These are phyloP conservation scores for Clitopilus hobsonii DNA, from an alignment of 768 basidiomycete species.

Conservation along the genomic window DNA sequence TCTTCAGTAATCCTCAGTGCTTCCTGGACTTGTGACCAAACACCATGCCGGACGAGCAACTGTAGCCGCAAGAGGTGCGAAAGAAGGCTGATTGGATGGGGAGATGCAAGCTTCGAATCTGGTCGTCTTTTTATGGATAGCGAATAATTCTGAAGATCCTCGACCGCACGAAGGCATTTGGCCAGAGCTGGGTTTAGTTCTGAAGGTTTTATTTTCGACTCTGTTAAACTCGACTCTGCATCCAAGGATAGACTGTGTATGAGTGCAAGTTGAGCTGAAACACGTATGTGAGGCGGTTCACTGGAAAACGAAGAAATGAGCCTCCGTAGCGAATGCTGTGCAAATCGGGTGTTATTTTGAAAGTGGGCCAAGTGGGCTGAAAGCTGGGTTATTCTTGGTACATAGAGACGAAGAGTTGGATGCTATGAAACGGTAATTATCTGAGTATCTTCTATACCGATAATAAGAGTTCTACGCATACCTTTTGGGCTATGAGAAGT, in stretches of 20 bases:
- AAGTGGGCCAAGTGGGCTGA: conserved; percentile 57
- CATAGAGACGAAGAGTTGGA: conserved; percentile 59
- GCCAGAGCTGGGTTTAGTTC: conserved; percentile 8
- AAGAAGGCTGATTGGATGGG: conserved; percentile 43
- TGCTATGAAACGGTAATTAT: conserved; percentile 34
- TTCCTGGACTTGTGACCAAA: conserved; percentile 48
- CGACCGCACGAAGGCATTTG: conserved; percentile 26
- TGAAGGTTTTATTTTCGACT: conserved; percentile 7
- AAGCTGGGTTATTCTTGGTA: conserved; percentile 53
- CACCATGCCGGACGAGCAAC: conserved; percentile 45
- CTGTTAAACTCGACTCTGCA: conserved; percentile 10
- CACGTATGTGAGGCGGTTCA: conserved; percentile 50
- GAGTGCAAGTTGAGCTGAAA: conserved; percentile 51
- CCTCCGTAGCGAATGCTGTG: conserved; percentile 53
- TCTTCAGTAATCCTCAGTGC: conserved; percentile 46
- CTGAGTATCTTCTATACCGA: not conserved
- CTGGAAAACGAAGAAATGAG: conserved; percentile 38
- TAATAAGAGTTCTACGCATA: conserved; percentile 19
- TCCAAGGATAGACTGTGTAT: conserved; percentile 30
- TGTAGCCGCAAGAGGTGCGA: conserved; percentile 54
- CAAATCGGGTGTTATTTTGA: conserved; percentile 49
- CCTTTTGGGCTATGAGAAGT: conserved; percentile 55
- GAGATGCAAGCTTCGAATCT: conserved; percentile 15
- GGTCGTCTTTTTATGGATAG: not conserved
- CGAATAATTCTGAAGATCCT: conserved; percentile 24